Evolutionary conservation across 2,329 filamentous ascomycete genomes (phyloP), one percentile per base, ranked within the genome.

Genomic region (Sporothrix mexicana): DNA sequence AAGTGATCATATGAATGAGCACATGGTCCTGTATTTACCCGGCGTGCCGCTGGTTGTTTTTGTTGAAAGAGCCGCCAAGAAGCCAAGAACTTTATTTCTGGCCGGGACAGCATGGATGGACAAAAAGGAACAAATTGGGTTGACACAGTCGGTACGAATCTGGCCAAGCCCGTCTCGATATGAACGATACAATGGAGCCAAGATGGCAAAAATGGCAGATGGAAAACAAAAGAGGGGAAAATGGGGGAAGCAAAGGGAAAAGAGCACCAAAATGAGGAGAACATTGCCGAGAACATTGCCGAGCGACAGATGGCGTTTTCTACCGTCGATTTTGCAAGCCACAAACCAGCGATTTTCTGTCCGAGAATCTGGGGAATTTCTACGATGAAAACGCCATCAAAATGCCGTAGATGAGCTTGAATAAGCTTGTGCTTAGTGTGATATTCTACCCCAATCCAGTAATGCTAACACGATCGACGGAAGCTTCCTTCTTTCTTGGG

Each of bases 61-160:
- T 20, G 59, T 12, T n/a, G 59, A 6, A 66, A 64, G 41, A 45
- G 61, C 41, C 61, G 61, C 61, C 61, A 66, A 66, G 61, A 23
- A 25, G 41, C 30, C 30, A 36, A 36, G 30, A 36, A 36, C 10
- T 15, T 47, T 25, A 25, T 25, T 47, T 20, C 36, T 23, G 43
- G 59, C 59, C n/a, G 17, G 20, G n/a, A 20, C 4, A 23, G 4
- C 8, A 13, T 12, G 6, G n/a, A n/a, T n/a, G n/a, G n/a, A n/a
- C n/a, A n/a, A n/a, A n/a, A n/a, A n/a, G n/a, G n/a, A n/a, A n/a
- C n/a, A n/a, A n/a, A n/a, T n/a, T n/a, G n/a, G n/a, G n/a, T n/a
- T n/a, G n/a, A n/a, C 6, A 20, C 7, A 43, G 36, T 23, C 59
- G 59, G 59, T n/a, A 45, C 36, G 41, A 36, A 13, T 64, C 36